These are phyloP conservation scores for Cinchona pubescens DNA, from an alignment of 257 asterid genomes.

Conservation along the genomic window DNA sequence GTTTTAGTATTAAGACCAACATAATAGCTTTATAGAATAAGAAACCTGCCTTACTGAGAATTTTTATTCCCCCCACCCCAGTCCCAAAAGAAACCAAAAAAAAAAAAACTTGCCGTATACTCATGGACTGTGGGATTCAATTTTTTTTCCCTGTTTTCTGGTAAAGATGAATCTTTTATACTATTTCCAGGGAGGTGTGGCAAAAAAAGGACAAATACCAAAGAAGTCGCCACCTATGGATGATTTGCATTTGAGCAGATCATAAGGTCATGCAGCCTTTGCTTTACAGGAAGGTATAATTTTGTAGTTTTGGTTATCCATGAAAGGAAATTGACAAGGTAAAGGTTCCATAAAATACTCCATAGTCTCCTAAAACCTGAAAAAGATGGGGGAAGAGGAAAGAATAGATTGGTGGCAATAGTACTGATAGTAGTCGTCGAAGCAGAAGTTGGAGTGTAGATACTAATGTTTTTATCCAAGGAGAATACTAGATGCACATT, in stretches of 20 bases:
- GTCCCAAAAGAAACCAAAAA: background rate
- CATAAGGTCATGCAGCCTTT: background rate
- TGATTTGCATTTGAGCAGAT: background rate
- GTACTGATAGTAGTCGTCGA: background rate
- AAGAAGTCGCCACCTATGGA: constrained; percentile 15
- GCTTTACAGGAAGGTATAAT: background rate
- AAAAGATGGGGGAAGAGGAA: background rate
- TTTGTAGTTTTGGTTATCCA: constrained; percentile 1
- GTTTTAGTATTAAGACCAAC: background rate
- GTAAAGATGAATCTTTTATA: background rate
- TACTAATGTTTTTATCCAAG: background rate
- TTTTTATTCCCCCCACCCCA: background rate
- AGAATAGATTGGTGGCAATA: background rate
- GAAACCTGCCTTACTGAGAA: background rate
- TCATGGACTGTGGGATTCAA: background rate
- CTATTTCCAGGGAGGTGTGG: constrained; percentile 8
- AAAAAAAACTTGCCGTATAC: background rate
- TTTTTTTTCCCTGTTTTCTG: background rate
- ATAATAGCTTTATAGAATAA: background rate
- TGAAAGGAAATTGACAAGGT: background rate
- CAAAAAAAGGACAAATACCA: constrained; percentile 11
- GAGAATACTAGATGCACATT: too few species aligned
- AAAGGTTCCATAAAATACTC: background rate
- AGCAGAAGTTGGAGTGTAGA: background rate
- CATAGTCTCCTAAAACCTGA: background rate